Evolutionary conservation across 306 rosid genomes (phyloP).

Genomic region (Carpinus fangiana): DNA sequence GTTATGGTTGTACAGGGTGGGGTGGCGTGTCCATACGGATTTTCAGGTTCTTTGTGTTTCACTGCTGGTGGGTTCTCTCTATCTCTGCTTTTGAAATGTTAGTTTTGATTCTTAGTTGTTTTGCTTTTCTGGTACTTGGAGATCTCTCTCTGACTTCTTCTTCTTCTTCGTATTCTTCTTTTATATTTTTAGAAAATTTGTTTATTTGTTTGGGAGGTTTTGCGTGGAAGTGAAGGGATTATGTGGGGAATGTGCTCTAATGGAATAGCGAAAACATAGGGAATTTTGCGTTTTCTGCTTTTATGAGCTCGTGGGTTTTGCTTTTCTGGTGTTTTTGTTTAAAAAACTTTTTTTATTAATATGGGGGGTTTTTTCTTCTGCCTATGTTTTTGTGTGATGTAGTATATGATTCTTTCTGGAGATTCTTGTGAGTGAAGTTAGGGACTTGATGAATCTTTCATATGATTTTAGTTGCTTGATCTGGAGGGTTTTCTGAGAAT

Average conservation of each 20-base stretch:
- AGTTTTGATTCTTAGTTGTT: neutral
- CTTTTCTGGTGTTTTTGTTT: neutral
- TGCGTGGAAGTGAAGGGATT: conserved; percentile 24
- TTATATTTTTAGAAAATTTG: neutral
- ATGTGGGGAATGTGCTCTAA: conserved; percentile 17
- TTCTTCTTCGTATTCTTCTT: neutral
- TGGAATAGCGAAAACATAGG: conserved; percentile 3
- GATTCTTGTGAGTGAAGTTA: conserved; percentile 28
- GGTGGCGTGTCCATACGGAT: neutral
- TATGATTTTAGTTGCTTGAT: conserved; percentile 24
- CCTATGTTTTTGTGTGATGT: conserved; percentile 5
- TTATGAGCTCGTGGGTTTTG: conserved; percentile 17
- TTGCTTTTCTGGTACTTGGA: conserved; percentile 1
- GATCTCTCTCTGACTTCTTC: conserved; percentile 27
- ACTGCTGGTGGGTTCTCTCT: conserved; percentile 39
- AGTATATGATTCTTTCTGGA: neutral
- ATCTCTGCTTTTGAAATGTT: neutral
- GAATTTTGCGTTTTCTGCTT: conserved; percentile 21
- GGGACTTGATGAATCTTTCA: conserved; percentile 15
- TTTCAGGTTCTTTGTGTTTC: conserved; percentile 21
- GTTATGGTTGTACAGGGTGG: neutral
- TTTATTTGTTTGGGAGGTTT: neutral
- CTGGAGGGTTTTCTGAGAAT: conserved; percentile 25
- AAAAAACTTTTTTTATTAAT: neutral
- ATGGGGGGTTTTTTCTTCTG: neutral